Percentiles rank a stretch among this genome's conserved stretches.
phyloP scores from a whole-genome alignment of 192 early-diverging fungal genomes.

The Coemansia sp. region DNA sequence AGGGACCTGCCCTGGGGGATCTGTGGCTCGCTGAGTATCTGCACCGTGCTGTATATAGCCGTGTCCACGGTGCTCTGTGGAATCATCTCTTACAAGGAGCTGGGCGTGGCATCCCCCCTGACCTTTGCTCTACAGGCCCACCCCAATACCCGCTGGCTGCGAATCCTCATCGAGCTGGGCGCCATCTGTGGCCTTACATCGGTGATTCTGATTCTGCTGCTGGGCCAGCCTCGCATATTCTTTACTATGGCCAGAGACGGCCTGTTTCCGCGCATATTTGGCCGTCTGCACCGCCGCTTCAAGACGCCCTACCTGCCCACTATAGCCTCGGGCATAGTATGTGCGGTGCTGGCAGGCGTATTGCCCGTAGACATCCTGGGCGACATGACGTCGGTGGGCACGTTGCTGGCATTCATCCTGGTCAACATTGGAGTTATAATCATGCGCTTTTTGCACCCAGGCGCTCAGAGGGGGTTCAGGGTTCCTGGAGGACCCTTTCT shows the following conservation, averaged over 20 bases:
- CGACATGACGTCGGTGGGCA: slow-evolving; percentile 83
- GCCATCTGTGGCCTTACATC: slow-evolving; percentile 75
- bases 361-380: slow-evolving; percentile 81
- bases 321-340: slow-evolving; percentile 61
- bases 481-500: slow-evolving; percentile 67
- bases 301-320: slow-evolving; percentile 77
- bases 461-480: slow-evolving; percentile 64
- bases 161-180: slow-evolving; percentile 72
- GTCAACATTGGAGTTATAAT: slow-evolving; percentile 76
- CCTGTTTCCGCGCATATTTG: slow-evolving; percentile 70
- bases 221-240: slow-evolving; percentile 87
- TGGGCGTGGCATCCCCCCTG: slow-evolving; percentile 60
- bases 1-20: slow-evolving; percentile 87
- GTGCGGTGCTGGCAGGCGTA: slow-evolving; percentile 65
- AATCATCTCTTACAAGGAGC: slow-evolving; percentile 58
- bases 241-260: slow-evolving; percentile 87
- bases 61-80: slow-evolving; percentile 71
- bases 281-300: slow-evolving; percentile 67
- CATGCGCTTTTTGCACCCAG: slow-evolving; percentile 70
- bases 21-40: slow-evolving; percentile 70
- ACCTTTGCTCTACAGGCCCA: slow-evolving; percentile 41
- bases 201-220: slow-evolving; percentile 70
- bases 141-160: slow-evolving; percentile 63
- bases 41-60: slow-evolving; percentile 76
- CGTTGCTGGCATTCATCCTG: slow-evolving; percentile 79